Conservation (phyloP, 371 early-diverging fungal species). For the Lichtheimia ornata region DNA sequence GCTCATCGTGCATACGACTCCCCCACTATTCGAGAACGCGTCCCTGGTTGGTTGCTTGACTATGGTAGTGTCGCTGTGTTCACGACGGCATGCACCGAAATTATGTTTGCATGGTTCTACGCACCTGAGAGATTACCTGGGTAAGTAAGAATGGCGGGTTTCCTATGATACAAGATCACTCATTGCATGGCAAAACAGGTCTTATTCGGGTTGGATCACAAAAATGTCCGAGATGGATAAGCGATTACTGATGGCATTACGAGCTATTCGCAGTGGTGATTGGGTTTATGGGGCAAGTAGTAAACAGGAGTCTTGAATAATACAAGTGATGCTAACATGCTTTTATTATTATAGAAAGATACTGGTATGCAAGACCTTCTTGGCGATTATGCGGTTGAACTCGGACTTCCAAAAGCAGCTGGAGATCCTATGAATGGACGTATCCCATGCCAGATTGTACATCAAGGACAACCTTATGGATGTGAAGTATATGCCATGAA, state of each 20-base stretch:
- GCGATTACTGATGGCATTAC: conserved; percentile 48
- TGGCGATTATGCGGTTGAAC: conserved; percentile 34
- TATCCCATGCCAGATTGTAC: conserved; percentile 47
- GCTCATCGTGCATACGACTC: conserved; percentile 43
- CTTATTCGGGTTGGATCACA: conserved; percentile 66
- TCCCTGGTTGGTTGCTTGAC: conserved; percentile 53
- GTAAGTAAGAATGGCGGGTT: conserved; percentile 33
- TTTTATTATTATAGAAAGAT: conserved; percentile 34
- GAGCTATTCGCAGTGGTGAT: conserved; percentile 42
- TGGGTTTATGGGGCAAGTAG: conserved; percentile 53
- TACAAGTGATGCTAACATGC: neutral
- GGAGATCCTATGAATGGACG: conserved; percentile 44
- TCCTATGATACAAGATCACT: neutral
- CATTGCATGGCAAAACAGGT: conserved; percentile 23
- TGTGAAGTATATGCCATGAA: conserved; percentile 41
- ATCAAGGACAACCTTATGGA: conserved; percentile 43
- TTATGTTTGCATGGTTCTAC: conserved; percentile 69
- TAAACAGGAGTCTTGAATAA: conserved; percentile 10
- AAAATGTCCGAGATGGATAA: conserved; percentile 64
- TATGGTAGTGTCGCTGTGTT: conserved; percentile 59
- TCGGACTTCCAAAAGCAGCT: conserved; percentile 38
- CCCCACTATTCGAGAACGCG: conserved; percentile 30
- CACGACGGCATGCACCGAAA: conserved; percentile 58
- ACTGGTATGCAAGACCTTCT: conserved; percentile 32
- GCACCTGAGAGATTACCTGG: conserved; percentile 55